A percentile compares a stretch with the other conserved stretches of the same genome.
Evolutionary conservation across 805 yeast genomes (phyloP).

Genomic region (Myxozyma mucilagina): DNA sequence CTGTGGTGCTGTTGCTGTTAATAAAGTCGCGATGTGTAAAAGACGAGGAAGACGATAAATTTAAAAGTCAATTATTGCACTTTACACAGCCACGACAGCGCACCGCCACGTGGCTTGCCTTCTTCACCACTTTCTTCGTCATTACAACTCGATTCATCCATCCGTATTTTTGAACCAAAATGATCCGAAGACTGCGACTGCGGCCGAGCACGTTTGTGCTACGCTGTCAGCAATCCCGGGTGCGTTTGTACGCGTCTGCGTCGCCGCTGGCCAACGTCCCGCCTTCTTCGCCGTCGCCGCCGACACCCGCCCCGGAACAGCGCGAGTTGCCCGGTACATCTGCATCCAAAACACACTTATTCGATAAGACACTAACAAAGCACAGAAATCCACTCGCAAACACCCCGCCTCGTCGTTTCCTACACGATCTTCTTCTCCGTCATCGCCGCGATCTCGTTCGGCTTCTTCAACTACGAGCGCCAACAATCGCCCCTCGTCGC

Average conservation of each 20-base stretch:
- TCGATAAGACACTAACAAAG: background rate
- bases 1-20: background rate
- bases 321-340: slow-evolving; percentile 77
- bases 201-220: too few relatives aligned
- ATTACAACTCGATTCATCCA: too few relatives aligned
- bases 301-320: background rate
- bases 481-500: slow-evolving; percentile 84
- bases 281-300: background rate
- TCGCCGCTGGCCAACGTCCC: background rate
- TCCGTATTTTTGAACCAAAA: too few relatives aligned
- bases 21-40: too few relatives aligned
- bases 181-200: too few relatives aligned
- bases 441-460: slow-evolving; percentile 56
- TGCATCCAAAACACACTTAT: background rate
- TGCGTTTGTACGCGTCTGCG: background rate
- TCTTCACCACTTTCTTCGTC: too few relatives aligned
- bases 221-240: too few relatives aligned
- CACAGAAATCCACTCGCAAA: slow-evolving; percentile 45
- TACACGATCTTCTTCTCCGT: slow-evolving; percentile 56
- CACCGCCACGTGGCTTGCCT: too few relatives aligned
- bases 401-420: slow-evolving; percentile 52
- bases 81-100: too few relatives aligned
- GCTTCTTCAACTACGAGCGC: slow-evolving; percentile 91
- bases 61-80: too few relatives aligned
- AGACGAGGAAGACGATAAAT: too few relatives aligned